Evolutionary conservation across 75 land plant species (phyloP).

Genomic region (Larix kaempferi): DNA sequence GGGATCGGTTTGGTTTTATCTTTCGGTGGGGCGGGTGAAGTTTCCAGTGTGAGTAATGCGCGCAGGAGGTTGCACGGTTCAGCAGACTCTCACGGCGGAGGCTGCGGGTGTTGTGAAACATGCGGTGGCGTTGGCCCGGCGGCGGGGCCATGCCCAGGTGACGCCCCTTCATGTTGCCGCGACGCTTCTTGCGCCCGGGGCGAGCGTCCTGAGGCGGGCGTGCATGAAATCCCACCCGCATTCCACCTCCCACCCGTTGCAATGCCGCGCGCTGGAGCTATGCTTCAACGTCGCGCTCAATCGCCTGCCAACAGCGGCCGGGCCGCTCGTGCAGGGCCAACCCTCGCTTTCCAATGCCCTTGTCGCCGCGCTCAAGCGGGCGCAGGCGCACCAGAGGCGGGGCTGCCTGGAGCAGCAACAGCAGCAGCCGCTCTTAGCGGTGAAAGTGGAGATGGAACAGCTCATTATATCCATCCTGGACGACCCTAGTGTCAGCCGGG

Average conservation of each 20-base stretch:
- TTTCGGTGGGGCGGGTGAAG: too few species aligned
- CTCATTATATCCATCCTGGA: conserved; percentile 66
- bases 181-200: conserved; percentile 30
- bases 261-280: conserved; percentile 66
- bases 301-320: conserved; percentile 25
- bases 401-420: conserved; percentile 56
- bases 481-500: conserved; percentile 70
- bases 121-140: conserved; percentile 42
- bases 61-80: conserved; percentile 46
- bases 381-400: conserved; percentile 67
- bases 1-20: too few species aligned
- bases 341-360: conserved; percentile 62
- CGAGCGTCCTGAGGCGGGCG: conserved; percentile 39
- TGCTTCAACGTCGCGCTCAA: conserved; percentile 74
- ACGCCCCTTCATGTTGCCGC: conserved; percentile 72
- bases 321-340: conserved; percentile 10
- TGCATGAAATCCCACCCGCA: conserved; percentile 51
- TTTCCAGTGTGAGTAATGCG: conserved; percentile 24
- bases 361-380: conserved; percentile 65
- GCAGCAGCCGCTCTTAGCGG: conserved; percentile 49
- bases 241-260: conserved; percentile 26
- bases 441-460: conserved; percentile 75
- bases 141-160: conserved; percentile 64
- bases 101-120: conserved; percentile 47
- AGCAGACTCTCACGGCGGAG: conserved; percentile 62